Conservation (phyloP, 108 stramenopile species). For the Halocafeteria seosinensis region DNA sequence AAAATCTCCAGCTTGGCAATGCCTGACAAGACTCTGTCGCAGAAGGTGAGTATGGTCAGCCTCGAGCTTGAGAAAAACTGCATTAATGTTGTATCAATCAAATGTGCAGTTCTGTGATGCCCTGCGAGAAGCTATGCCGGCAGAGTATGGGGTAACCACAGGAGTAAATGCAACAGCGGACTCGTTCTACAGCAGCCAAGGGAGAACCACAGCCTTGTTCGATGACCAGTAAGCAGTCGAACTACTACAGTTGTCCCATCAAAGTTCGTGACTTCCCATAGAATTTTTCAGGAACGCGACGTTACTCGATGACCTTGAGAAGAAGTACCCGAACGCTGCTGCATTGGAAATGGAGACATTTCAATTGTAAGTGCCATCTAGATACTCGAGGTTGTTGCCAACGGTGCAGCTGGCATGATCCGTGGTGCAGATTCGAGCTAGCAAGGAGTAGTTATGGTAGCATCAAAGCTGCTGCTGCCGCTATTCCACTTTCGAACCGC, state of each 20-base stretch:
- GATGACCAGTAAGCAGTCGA: constrained; percentile 19
- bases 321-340: constrained; percentile 1
- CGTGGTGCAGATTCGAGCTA: too few species aligned
- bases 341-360: constrained; percentile 31
- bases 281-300: too few species aligned
- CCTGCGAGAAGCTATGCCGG: too few species aligned
- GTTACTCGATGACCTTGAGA: constrained; percentile 4
- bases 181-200: constrained; percentile 26
- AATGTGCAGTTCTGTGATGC: too few species aligned
- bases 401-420: too few species aligned
- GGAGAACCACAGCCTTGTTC: constrained; percentile 16
- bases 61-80: too few species aligned
- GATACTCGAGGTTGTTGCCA: too few species aligned
- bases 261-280: too few species aligned
- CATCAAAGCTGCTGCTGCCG: neutral
- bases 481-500: neutral
- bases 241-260: too few species aligned
- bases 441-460: neutral
- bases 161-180: constrained; percentile 24
- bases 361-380: too few species aligned
- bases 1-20: constrained; percentile 1
- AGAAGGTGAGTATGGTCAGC: too few species aligned
- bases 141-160: neutral
- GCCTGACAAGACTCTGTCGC: constrained; percentile 5
- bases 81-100: too few species aligned